Percentiles rank a stretch among this genome's conserved stretches.
phyloP scores from a whole-genome alignment of 2,329 filamentous ascomycete species.

The Cryphonectria carpinicola region DNA sequence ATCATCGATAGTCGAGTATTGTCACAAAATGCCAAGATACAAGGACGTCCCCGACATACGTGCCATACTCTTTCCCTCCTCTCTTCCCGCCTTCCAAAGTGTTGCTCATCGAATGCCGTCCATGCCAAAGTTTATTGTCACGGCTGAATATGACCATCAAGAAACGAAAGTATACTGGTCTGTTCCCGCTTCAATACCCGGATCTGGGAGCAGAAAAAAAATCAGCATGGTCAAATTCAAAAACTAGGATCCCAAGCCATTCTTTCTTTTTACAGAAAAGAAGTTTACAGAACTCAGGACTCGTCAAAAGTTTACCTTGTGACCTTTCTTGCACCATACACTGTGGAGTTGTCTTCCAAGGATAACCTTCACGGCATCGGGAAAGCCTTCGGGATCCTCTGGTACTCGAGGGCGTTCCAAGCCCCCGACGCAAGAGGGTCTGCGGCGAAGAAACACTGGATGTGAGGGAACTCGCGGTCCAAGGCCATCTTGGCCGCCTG shows the following conservation, averaged over 20 bases:
- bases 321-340: background rate
- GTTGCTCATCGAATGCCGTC: no score
- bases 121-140: no score
- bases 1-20: background rate
- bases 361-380: background rate
- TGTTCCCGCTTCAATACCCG: no score
- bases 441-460: slow-evolving; percentile 31
- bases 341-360: no score
- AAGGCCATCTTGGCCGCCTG: slow-evolving; percentile 48
- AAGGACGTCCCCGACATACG: background rate
- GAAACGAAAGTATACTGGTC: no score
- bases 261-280: no score
- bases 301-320: background rate
- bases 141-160: no score
- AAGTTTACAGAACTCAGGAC: background rate
- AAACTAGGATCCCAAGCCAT: background rate
- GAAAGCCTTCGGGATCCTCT: background rate
- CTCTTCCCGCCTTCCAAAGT: no score
- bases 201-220: no score
- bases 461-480: slow-evolving; percentile 32
- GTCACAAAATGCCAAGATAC: background rate
- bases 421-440: slow-evolving; percentile 29
- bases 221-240: background rate
- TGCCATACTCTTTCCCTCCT: background rate
- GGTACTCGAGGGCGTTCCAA: slow-evolving; percentile 16